A percentile compares a stretch with the other conserved stretches of the same genome.
Evolutionary conservation across 2,329 filamentous ascomycete species (phyloP).

Genomic region (Verticillium longisporum): DNA sequence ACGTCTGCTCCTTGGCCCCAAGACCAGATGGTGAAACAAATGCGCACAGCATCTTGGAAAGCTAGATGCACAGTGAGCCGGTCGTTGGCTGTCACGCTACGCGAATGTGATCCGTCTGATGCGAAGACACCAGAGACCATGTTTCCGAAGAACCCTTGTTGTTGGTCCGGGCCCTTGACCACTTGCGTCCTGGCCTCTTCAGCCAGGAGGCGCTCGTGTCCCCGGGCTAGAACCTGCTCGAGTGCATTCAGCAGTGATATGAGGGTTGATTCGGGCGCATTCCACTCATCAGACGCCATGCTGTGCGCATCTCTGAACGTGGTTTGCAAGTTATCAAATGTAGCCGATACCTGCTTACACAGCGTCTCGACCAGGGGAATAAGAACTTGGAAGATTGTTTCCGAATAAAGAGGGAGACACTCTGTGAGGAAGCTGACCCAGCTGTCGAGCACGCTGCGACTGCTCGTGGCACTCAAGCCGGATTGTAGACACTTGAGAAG

Average conservation of each 20-base stretch:
- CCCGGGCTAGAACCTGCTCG: slow-evolving; percentile 81
- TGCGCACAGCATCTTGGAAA: slow-evolving; percentile 89
- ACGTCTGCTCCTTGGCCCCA: slow-evolving; percentile 69
- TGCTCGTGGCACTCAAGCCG: slow-evolving; percentile 69
- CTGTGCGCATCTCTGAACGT: slow-evolving; percentile 43
- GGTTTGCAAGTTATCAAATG: slow-evolving; percentile 63
- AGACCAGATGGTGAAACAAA: slow-evolving; percentile 91
- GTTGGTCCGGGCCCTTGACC: slow-evolving; percentile 73
- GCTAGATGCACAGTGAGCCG: slow-evolving; percentile 89
- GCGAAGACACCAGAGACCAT: slow-evolving; percentile 91
- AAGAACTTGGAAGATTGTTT: slow-evolving; percentile 81
- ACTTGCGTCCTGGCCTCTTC: slow-evolving; percentile 66
- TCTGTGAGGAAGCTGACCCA: slow-evolving; percentile 85
- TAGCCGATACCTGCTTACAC: slow-evolving; percentile 66
- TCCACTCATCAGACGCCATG: slow-evolving; percentile 14
- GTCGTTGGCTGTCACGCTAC: slow-evolving; percentile 84
- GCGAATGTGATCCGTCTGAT: slow-evolving; percentile 67
- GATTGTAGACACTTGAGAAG: slow-evolving; percentile 80
- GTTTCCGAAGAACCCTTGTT: slow-evolving; percentile 85
- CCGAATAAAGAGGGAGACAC: slow-evolving; percentile 75
- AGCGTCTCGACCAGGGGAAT: slow-evolving; percentile 88
- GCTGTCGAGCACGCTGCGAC: slow-evolving; percentile 75
- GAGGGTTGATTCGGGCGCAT: slow-evolving; percentile 62
- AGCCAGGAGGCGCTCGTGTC: slow-evolving; percentile 71
- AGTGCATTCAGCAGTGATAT: slow-evolving; percentile 88